Base-by-base conservation (phyloP, 139 green algal genomes). In the Asterochloris erici region DNA sequence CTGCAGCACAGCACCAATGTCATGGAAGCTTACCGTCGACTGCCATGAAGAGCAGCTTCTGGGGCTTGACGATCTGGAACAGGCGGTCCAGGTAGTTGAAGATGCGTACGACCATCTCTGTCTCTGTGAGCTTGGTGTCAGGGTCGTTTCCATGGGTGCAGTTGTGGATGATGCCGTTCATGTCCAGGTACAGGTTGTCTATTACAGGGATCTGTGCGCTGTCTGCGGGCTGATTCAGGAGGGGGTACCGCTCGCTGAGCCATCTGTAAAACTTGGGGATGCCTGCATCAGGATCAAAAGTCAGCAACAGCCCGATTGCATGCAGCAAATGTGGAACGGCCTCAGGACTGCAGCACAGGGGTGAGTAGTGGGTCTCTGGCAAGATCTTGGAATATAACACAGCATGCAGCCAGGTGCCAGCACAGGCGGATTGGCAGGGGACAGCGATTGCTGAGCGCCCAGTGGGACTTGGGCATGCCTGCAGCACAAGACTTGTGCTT, bases 261-360 rank as follows among this genome's bases (percentile, higher is more conserved):
- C 96, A 99, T 17, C 96, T 87, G 85, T 97, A 99, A 79, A 99
- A 99, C 84, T 98, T 98, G 17, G 96, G 96, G 71, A 99, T 96
- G 19, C 95, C 95, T 98, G 90, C 74, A 84, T 27, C 38, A 54
- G 38, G 38, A 54, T 54, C 38, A 54, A 10, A 54, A 54, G 4
- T 54, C 38, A 54, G 38, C 38, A 54, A 54, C 38, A 54, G 38
- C 38, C 38, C n/a, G n/a, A n/a, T n/a, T 54, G 38, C 38, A 6
- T 54, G 2, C 38, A 54, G 38, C 38, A 54, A 54, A 6, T 54
- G 38, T 54, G 38, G 38, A 54, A 6, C 38, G 4, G 38, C 38
- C 38, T 54, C 38, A 54, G 38, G 38, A 54, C 38, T 54, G 38
- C 38, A 54, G 38, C 38, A 54, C 38, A 54, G 38, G 38, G 38